Conservation (phyloP, 192 early-diverging fungal species). For the Geranomyces michiganensis region DNA sequence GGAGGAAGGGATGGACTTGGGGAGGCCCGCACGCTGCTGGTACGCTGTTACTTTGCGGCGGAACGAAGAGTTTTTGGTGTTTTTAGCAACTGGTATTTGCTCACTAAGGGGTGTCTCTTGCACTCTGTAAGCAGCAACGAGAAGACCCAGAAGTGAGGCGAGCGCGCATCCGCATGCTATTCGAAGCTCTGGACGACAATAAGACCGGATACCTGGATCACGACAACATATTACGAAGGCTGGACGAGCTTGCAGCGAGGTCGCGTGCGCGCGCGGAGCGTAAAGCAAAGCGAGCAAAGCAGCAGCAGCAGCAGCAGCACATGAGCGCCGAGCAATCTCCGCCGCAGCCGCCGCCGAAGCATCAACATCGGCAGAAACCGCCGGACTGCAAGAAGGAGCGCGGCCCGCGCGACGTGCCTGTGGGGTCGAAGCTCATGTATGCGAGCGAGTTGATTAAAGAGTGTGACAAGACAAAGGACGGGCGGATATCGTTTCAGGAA, state of each 20-base stretch:
- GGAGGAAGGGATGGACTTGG: too few species aligned
- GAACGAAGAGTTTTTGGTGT: too few species aligned
- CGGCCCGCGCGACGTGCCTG: not conserved
- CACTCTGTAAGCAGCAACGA: too few species aligned
- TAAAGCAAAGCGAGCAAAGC: not conserved
- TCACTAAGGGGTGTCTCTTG: too few species aligned
- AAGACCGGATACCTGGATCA: slow-evolving; percentile 34
- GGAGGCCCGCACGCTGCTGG: too few species aligned
- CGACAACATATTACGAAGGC: slow-evolving; percentile 30
- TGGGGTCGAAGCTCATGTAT: slow-evolving; percentile 29
- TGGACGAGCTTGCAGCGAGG: slow-evolving; percentile 19
- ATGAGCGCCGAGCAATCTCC: not conserved
- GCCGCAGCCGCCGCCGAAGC: not conserved
- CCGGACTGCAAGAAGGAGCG: not conserved
- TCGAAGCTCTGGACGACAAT: slow-evolving; percentile 23
- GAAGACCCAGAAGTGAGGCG: slow-evolving; percentile 23
- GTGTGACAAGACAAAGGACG: slow-evolving; percentile 46
- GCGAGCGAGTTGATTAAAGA: slow-evolving; percentile 35
- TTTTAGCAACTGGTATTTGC: too few species aligned
- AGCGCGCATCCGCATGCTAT: slow-evolving; percentile 27
- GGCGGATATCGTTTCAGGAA: slow-evolving; percentile 39
- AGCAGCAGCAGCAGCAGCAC: not conserved
- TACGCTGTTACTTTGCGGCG: too few species aligned
- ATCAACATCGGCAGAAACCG: not conserved
- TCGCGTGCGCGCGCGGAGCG: not conserved